A percentile compares a stretch with the other conserved stretches of the same genome.
Evolutionary conservation across 2,329 filamentous ascomycete genomes (phyloP).

Genomic region (Aspergillus sp.): DNA sequence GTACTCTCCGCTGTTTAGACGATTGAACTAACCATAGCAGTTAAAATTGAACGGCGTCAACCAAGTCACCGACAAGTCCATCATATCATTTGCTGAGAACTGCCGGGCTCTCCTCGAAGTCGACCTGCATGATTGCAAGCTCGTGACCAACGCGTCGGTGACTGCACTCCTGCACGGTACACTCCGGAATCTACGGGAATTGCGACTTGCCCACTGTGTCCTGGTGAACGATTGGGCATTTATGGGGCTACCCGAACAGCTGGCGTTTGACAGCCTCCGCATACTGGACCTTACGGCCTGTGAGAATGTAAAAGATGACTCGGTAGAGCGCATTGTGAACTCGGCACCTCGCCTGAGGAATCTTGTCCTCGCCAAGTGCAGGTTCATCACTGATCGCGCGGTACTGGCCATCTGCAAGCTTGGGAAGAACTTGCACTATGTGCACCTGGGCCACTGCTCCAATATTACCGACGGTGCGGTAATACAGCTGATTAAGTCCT

Average conservation of each 20-base stretch:
- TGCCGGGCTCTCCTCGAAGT: constrained; percentile 94
- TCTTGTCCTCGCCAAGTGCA: constrained; percentile 87
- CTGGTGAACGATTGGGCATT: constrained; percentile 84
- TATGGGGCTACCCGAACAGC: constrained; percentile 59
- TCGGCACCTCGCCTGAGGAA: constrained; percentile 83
- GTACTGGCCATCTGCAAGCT: constrained; percentile 80
- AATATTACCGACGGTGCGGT: constrained; percentile 87
- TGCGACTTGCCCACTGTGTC: constrained; percentile 76
- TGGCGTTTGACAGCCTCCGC: constrained; percentile 73
- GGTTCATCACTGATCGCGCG: constrained; percentile 79
- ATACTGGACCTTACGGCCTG: constrained; percentile 93
- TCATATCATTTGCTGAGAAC: constrained; percentile 75
- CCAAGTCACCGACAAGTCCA: constrained; percentile 73
- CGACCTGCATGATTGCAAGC: constrained; percentile 76
- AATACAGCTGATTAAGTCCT: constrained; percentile 68
- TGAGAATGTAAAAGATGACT: constrained; percentile 69
- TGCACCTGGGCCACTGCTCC: constrained; percentile 87
- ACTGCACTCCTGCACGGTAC: constrained; percentile 70
- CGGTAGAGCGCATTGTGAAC: constrained; percentile 78
- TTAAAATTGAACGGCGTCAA: constrained; percentile 88
- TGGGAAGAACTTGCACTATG: constrained; percentile 92
- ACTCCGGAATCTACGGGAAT: constrained; percentile 75
- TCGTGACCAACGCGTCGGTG: constrained; percentile 74
- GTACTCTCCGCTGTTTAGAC: constrained; percentile 19
- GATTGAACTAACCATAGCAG: constrained; percentile 39